Evolutionary conservation across 148 eudicot genomes (phyloP).

Genomic region (Pharnaceum exiguum): DNA sequence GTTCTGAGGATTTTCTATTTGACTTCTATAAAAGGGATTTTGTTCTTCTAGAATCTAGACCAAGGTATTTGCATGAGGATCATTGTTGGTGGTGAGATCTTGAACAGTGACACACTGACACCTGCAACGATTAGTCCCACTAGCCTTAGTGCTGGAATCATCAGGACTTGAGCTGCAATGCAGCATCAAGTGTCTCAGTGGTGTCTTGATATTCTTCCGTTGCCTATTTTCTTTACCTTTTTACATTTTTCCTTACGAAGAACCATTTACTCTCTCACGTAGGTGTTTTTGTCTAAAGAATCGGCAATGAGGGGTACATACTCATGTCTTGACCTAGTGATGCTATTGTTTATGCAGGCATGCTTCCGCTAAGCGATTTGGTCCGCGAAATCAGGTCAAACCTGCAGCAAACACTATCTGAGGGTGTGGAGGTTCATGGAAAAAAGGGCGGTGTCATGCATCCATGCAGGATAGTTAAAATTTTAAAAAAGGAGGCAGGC

Average conservation of each 20-base stretch:
- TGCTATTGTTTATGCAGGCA: slow-evolving; percentile 44
- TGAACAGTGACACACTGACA: neutral
- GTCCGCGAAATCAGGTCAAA: slow-evolving; percentile 51
- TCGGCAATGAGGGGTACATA: too few relatives aligned
- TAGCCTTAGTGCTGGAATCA: neutral
- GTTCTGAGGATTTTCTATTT: too few relatives aligned
- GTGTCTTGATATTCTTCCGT: neutral
- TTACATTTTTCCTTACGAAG: too few relatives aligned
- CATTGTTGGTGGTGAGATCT: neutral
- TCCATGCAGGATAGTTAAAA: slow-evolving; percentile 68
- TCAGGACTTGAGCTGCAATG: neutral
- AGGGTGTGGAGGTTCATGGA: slow-evolving; percentile 69
- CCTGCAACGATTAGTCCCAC: neutral
- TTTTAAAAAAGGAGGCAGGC: slow-evolving; percentile 51
- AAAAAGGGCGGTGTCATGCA: slow-evolving; percentile 54
- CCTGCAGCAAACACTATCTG: slow-evolving; percentile 55
- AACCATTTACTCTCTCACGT: too few relatives aligned
- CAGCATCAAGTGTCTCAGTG: neutral
- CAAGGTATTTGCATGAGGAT: too few relatives aligned
- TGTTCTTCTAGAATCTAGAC: too few relatives aligned
- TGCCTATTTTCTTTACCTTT: neutral
- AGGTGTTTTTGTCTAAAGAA: too few relatives aligned
- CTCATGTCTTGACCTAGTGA: neutral
- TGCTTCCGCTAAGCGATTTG: slow-evolving; percentile 76
- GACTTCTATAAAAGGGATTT: too few relatives aligned